phyloP scores from a whole-genome alignment of 768 basidiomycete species.

The Suillus luteus region DNA sequence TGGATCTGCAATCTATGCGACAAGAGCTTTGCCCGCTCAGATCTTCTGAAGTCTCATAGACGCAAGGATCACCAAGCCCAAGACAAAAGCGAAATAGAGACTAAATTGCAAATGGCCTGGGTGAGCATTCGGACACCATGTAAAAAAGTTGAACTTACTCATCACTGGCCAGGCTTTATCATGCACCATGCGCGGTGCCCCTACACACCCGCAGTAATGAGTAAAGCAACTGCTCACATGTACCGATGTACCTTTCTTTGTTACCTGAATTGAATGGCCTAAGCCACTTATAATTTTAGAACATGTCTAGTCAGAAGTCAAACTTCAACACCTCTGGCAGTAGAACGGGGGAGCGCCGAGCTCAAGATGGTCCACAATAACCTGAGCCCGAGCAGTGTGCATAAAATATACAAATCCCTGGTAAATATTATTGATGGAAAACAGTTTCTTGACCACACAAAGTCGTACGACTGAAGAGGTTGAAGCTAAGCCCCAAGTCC shows the following conservation, averaged over 20 bases:
- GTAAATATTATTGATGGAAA: background rate
- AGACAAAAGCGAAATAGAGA: too few species aligned
- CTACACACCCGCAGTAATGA: background rate
- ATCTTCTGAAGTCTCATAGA: conserved; percentile 22
- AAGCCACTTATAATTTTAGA: background rate
- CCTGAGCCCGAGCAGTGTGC: background rate
- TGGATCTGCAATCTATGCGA: conserved; percentile 20
- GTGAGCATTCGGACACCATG: background rate
- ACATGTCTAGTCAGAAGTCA: too few species aligned
- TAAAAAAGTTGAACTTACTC: background rate
- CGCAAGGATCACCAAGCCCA: conserved; percentile 9
- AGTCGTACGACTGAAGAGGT: background rate
- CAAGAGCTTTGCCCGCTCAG: conserved; percentile 26
- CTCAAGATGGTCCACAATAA: background rate
- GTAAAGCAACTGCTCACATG: background rate
- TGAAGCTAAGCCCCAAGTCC: background rate
- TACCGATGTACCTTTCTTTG: background rate
- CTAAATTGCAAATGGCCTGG: background rate
- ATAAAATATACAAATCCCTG: background rate
- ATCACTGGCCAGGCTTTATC: background rate
- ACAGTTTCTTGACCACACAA: background rate
- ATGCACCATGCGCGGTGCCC: background rate
- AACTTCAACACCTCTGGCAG: background rate
- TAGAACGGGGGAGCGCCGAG: background rate
- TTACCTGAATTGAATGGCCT: background rate